Conservation (phyloP, 2,329 filamentous ascomycete species). For the Zymoseptoria crescenta region DNA sequence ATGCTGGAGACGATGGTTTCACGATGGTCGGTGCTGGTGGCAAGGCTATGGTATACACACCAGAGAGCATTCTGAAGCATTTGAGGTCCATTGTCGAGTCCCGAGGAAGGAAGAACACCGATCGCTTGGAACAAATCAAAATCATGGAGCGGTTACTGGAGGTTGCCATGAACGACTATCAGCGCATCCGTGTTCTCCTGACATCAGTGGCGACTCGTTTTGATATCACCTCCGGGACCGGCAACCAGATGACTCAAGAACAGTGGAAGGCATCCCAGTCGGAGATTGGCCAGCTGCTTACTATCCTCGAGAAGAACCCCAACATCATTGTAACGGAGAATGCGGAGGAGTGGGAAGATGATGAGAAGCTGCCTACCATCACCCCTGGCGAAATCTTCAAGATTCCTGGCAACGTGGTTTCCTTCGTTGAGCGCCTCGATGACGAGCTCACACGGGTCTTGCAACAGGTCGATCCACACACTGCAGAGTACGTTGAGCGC, state of each 20-base stretch:
- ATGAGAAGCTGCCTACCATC: constrained; percentile 80
- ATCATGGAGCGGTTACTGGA: constrained; percentile 94
- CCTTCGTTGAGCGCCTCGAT: constrained; percentile 88
- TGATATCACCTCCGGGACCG: constrained; percentile 74
- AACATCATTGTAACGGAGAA: constrained; percentile 82
- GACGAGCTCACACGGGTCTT: constrained; percentile 96
- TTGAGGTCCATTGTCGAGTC: constrained; percentile 88
- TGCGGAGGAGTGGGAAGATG: constrained; percentile 98
- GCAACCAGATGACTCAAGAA: constrained; percentile 81
- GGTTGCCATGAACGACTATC: constrained; percentile 84
- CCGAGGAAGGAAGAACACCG: constrained; percentile 97
- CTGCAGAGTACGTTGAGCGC: constrained; percentile 95
- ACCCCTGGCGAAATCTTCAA: constrained; percentile 72
- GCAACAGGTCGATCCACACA: constrained; percentile 96
- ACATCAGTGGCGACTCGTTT: constrained; percentile 90
- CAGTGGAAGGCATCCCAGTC: constrained; percentile 94
- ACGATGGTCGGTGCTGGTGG: constrained; percentile 82
- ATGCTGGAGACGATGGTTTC: constrained; percentile 76
- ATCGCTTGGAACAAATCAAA: constrained; percentile 87
- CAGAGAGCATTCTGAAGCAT: constrained; percentile 97
- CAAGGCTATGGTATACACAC: constrained; percentile 82
- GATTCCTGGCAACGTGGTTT: constrained; percentile 88
- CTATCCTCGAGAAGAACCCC: constrained; percentile 68
- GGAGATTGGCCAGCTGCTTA: constrained; percentile 71
- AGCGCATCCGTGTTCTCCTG: constrained; percentile 84